phyloP scores from a whole-genome alignment of 176 grass and related monocot species.

The Saccharum officinarum region DNA sequence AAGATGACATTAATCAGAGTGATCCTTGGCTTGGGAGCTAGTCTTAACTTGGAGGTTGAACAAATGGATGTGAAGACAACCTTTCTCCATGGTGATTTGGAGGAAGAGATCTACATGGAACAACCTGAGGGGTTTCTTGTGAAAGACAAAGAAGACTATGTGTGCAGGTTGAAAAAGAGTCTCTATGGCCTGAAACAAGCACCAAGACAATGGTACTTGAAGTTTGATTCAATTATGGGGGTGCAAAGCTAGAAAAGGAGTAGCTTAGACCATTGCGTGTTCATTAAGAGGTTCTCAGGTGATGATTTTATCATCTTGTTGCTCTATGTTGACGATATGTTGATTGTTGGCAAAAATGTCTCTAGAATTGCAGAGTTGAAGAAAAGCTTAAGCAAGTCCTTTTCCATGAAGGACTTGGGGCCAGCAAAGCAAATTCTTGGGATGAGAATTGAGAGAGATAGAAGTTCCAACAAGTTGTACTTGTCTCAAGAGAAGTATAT shows the following conservation, averaged over 20 bases:
- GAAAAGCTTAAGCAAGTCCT: not conserved
- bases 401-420: not conserved
- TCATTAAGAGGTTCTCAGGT: not conserved
- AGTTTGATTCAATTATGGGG: slow-evolving; percentile 6
- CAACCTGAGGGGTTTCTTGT: slow-evolving; percentile 15
- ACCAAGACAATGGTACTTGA: slow-evolving; percentile 2
- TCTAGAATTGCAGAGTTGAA: not conserved
- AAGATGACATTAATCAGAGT: slow-evolving; percentile 10
- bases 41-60: not conserved
- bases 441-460: not conserved
- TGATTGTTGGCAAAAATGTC: not conserved
- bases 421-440: not conserved
- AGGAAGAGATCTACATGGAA: slow-evolving; percentile 26
- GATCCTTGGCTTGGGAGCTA: not conserved
- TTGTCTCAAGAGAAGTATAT: slow-evolving; percentile 14
- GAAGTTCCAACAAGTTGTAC: not conserved
- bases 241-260: not conserved
- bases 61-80: slow-evolving; percentile 19
- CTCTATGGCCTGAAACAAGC: slow-evolving; percentile 17
- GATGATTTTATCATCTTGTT: slow-evolving; percentile 21
- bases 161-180: slow-evolving; percentile 1
- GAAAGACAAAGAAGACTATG: not conserved
- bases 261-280: not conserved
- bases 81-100: slow-evolving; percentile 13
- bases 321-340: slow-evolving; percentile 29